A percentile compares a stretch with the other conserved stretches of the same genome.
phyloP scores from a whole-genome alignment of 306 rosid genomes.

The Cucurbita argyrosperma region DNA sequence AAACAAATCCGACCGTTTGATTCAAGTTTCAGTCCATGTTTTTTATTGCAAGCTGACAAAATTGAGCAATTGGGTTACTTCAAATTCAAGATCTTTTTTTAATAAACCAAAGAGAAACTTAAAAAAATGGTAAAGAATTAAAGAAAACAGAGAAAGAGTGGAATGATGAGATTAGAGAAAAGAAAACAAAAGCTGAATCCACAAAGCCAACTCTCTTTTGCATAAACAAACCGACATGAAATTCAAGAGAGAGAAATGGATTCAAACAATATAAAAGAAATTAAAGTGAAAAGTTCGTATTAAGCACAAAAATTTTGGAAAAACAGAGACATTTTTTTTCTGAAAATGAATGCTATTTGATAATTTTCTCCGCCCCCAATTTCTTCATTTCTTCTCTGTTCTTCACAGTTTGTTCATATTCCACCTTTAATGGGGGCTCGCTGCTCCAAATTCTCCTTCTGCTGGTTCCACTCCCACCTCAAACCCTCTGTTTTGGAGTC shows the following conservation, averaged over 20 bases:
- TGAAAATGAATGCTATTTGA: background rate
- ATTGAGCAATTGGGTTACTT: background rate
- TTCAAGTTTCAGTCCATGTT: slow-evolving; percentile 1
- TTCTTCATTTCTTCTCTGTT: background rate
- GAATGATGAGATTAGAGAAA: slow-evolving; percentile 2
- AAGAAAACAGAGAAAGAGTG: background rate
- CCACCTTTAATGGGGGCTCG: slow-evolving; percentile 58
- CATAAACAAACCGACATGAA: background rate
- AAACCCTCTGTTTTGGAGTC: slow-evolving; percentile 69
- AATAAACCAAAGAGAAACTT: background rate
- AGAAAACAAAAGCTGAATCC: slow-evolving; percentile 5
- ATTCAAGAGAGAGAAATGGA: background rate
- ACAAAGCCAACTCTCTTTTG: slow-evolving; percentile 7
- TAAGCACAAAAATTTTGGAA: background rate
- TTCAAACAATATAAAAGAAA: background rate
- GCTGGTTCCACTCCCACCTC: slow-evolving; percentile 76
- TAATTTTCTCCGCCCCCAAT: background rate
- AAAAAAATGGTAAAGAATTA: background rate
- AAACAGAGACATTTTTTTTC: background rate
- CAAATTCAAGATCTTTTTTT: background rate
- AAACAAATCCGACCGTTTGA: slow-evolving; percentile 2
- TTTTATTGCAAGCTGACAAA: background rate
- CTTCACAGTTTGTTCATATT: slow-evolving; percentile 1
- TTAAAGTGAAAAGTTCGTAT: background rate
- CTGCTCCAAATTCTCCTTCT: slow-evolving; percentile 79